These are phyloP conservation scores for Penicillium rolfsii DNA, from an alignment of 2,329 filamentous ascomycete species.

Conservation along the genomic window DNA sequence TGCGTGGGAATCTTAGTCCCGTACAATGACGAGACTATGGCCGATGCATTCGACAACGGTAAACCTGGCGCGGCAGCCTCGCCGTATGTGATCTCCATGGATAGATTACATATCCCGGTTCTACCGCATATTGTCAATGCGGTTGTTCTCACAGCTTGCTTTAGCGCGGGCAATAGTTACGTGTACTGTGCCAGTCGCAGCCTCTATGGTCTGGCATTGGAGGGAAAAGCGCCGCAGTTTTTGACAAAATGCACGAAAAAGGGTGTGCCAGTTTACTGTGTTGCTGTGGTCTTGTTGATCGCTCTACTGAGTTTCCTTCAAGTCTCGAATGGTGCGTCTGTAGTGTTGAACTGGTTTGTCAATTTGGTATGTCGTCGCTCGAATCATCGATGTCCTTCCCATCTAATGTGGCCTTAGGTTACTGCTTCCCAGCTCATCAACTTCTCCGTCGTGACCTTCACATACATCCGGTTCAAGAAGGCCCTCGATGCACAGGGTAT, in stretches of 20 bases:
- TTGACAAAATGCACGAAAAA: constrained; percentile 63
- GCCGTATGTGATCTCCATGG: constrained; percentile 71
- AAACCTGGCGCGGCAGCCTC: constrained; percentile 70
- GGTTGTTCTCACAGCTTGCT: constrained; percentile 68
- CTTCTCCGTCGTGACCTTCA: constrained; percentile 69
- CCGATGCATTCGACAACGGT: constrained; percentile 60
- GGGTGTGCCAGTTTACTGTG: constrained; percentile 76
- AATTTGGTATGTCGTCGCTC: constrained; percentile 53
- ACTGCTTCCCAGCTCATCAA: constrained; percentile 77
- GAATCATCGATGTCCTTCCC: background rate
- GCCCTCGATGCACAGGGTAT: constrained; percentile 71
- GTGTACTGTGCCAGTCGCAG: constrained; percentile 70
- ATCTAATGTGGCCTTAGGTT: constrained; percentile 43
- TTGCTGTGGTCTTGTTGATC: constrained; percentile 66
- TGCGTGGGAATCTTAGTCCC: constrained; percentile 73
- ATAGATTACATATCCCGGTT: constrained; percentile 63
- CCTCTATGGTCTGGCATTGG: constrained; percentile 69
- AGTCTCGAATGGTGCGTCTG: constrained; percentile 65
- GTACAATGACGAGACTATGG: constrained; percentile 66
- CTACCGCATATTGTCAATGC: constrained; percentile 75
- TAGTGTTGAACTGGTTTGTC: constrained; percentile 74
- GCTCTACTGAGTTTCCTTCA: constrained; percentile 74
- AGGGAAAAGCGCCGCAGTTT: constrained; percentile 70
- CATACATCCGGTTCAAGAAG: constrained; percentile 72
- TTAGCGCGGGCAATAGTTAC: constrained; percentile 70